These are phyloP conservation scores for Gastrolobium bilobum DNA, from an alignment of 306 rosid species.

Conservation along the genomic window DNA sequence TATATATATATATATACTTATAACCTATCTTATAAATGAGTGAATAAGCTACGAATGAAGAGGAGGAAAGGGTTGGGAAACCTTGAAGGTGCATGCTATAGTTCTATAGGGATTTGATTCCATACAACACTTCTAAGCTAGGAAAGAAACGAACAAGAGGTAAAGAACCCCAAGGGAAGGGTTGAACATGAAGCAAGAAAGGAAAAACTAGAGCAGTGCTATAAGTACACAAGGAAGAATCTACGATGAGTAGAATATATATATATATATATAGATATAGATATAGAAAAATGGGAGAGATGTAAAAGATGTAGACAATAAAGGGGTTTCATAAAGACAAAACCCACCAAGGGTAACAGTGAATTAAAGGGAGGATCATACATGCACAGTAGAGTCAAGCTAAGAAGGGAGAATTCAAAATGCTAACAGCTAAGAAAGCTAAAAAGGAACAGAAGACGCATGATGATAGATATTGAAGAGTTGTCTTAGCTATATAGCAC, in stretches of 20 bases:
- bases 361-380: slow-evolving; percentile 50
- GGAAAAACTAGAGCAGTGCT: neutral
- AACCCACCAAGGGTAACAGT: slow-evolving; percentile 51
- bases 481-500: slow-evolving; percentile 42
- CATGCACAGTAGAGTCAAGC: slow-evolving; percentile 33
- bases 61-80: neutral
- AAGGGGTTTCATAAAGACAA: slow-evolving; percentile 23
- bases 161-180: neutral
- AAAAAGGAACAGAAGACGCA: slow-evolving; percentile 48
- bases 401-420: neutral
- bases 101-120: neutral
- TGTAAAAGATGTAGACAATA: slow-evolving; percentile 9
- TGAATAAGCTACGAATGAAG: neutral
- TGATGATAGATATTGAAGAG: slow-evolving; percentile 45
- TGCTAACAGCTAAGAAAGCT: slow-evolving; percentile 62
- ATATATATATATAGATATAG: slow-evolving; percentile 36
- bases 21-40: too few relatives aligned
- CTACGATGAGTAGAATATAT: neutral
- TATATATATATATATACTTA: too few relatives aligned
- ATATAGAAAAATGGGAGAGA: slow-evolving; percentile 5
- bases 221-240: neutral
- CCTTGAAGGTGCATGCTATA: neutral
- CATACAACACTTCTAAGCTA: neutral
- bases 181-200: neutral
- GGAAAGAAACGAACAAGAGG: neutral